These are phyloP conservation scores for Fusarium begoniae DNA, from an alignment of 2,329 filamentous ascomycete species.

Conservation along the genomic window DNA sequence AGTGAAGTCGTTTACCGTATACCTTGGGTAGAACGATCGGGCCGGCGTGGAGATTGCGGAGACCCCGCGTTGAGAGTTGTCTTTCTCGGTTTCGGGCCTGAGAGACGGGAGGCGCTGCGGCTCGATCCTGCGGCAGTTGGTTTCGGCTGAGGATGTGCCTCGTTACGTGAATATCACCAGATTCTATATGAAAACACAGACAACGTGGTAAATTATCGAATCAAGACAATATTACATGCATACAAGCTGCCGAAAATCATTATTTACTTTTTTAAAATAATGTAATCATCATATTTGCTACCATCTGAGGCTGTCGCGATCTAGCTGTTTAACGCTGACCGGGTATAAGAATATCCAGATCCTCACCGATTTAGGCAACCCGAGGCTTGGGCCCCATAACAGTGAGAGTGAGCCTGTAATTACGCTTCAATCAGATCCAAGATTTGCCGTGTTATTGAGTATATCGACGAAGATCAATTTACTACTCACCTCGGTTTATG, in stretches of 20 bases:
- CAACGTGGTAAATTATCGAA: too few species aligned
- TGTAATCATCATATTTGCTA: neutral
- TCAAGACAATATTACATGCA: accelerated
- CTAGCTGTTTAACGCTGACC: neutral
- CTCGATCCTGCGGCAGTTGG: conserved; percentile 28
- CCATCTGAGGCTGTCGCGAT: accelerated
- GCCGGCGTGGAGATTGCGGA: conserved; percentile 33
- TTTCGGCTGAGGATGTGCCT: conserved; percentile 15
- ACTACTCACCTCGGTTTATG: neutral
- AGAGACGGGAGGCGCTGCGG: neutral
- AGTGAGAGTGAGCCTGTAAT: neutral
- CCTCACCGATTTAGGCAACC: conserved; percentile 17
- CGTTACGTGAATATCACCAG: conserved; percentile 9
- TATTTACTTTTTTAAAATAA: neutral
- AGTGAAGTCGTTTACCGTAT: neutral
- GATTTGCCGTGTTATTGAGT: neutral
- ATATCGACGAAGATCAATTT: neutral
- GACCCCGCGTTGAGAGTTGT: conserved; percentile 25
- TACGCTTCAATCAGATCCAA: neutral
- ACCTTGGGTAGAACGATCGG: conserved; percentile 23
- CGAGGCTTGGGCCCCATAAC: neutral
- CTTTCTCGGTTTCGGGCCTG: neutral
- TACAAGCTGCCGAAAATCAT: too few species aligned
- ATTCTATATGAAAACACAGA: neutral
- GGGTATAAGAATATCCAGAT: conserved; percentile 11